phyloP scores from a whole-genome alignment of 1,139 yeast species.

The Petasospora fabianii region DNA sequence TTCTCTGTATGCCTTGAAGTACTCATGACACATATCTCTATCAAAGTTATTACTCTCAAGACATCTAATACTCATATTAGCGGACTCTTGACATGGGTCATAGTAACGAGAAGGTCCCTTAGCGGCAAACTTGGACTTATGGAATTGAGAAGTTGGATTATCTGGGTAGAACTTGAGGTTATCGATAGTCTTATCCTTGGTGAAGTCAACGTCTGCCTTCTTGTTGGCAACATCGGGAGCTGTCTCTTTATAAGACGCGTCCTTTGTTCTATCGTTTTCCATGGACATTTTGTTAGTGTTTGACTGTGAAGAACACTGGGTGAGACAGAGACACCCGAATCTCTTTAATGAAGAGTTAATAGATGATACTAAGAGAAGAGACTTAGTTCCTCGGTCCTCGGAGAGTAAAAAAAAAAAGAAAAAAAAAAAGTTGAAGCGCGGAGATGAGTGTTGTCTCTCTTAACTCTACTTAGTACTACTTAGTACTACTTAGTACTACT shows the following conservation, averaged over 20 bases:
- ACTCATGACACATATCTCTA: slow-evolving; percentile 72
- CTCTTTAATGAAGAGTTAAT: no score
- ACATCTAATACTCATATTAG: slow-evolving; percentile 83
- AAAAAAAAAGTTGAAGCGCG: background rate
- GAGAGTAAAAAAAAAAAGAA: background rate
- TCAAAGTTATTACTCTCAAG: slow-evolving; percentile 74
- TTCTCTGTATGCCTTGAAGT: slow-evolving; percentile 88
- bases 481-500: no score
- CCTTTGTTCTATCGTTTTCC: slow-evolving; percentile 12
- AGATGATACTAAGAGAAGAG: background rate
- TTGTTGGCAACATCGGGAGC: slow-evolving; percentile 39
- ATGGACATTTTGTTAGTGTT: slow-evolving; percentile 10
- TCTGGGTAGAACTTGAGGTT: slow-evolving; percentile 80
- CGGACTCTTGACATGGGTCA: slow-evolving; percentile 90
- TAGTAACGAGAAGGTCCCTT: slow-evolving; percentile 82
- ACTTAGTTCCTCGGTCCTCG: background rate
- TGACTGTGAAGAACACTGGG: slow-evolving; percentile 1
- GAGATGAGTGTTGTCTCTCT: background rate
- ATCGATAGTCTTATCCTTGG: slow-evolving; percentile 48
- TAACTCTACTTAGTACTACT: no score
- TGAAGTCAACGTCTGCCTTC: slow-evolving; percentile 52
- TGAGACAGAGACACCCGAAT: no score
- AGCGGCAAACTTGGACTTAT: slow-evolving; percentile 32
- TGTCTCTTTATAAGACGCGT: slow-evolving; percentile 17
- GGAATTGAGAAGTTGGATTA: slow-evolving; percentile 40